These are phyloP conservation scores for Fraxinus angustifolia DNA, from an alignment of 305 asterid species.

Conservation along the genomic window DNA sequence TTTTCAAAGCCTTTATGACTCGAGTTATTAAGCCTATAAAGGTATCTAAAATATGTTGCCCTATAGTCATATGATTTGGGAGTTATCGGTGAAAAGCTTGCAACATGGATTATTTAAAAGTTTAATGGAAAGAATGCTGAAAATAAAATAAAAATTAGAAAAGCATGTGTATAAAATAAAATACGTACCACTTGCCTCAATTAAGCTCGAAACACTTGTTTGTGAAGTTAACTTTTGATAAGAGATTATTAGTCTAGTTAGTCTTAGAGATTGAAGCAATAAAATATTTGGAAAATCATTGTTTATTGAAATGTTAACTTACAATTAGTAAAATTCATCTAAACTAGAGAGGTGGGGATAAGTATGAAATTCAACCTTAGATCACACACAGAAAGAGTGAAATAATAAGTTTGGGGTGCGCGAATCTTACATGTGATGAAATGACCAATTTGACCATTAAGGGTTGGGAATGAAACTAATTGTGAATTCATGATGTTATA, in stretches of 20 bases:
- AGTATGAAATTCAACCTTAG: neutral
- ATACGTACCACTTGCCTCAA: too few species aligned
- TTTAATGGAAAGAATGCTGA: neutral
- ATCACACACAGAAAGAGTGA: neutral
- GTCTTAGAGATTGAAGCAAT: too few species aligned
- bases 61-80: neutral
- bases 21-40: neutral
- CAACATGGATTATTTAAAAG: neutral
- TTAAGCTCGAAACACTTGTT: too few species aligned
- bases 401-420: neutral
- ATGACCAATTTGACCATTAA: neutral
- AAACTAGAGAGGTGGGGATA: neutral
- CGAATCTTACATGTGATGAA: neutral
- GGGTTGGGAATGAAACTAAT: neutral
- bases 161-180: too few species aligned
- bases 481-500: neutral
- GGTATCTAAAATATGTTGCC: neutral
- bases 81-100: too few species aligned
- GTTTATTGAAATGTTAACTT: neutral
- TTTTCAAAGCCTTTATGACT: neutral
- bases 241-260: neutral
- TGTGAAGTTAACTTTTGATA: too few species aligned
- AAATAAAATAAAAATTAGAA: too few species aligned
- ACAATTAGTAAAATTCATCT: neutral
- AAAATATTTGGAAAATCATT: neutral